Conservation (phyloP, 805 yeast genomes). For the Komagataella pseudopastoris region DNA sequence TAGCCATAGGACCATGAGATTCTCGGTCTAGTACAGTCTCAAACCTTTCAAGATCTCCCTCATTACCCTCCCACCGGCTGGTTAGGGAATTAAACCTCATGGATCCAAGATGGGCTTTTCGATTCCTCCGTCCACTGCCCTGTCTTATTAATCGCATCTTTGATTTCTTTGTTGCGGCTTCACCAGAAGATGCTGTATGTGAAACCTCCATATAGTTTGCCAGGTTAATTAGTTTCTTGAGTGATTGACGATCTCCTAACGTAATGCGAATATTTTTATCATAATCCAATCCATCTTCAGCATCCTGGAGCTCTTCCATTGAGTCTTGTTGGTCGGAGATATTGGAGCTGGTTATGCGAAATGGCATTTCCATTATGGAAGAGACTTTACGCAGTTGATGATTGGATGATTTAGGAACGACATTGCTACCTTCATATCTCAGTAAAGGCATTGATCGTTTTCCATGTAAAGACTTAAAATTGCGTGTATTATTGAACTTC, state of each 20-base stretch:
- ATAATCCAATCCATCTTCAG: constrained; percentile 14
- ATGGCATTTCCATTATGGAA: neutral
- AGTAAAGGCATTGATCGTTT: neutral
- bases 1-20: neutral
- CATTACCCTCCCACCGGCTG: constrained; percentile 55
- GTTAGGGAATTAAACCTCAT: constrained; percentile 42
- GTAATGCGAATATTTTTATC: constrained; percentile 4
- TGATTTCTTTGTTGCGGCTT: neutral
- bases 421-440: neutral
- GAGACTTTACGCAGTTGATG: constrained; percentile 1
- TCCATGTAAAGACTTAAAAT: neutral
- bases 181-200: constrained; percentile 1
- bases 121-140: constrained; percentile 6
- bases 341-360: neutral
- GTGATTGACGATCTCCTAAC: constrained; percentile 4
- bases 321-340: neutral
- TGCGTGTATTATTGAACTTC: neutral
- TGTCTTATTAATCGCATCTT: constrained; percentile 1
- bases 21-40: constrained; percentile 17
- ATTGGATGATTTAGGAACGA: neutral
- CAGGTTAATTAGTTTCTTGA: constrained; percentile 5
- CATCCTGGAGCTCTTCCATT: constrained; percentile 4
- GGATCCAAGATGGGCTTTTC: constrained; percentile 11
- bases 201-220: constrained; percentile 6
- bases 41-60: constrained; percentile 38